These are phyloP conservation scores for Globisporangium paddicum DNA, from an alignment of 352 stramenopile species.

Conservation along the genomic window DNA sequence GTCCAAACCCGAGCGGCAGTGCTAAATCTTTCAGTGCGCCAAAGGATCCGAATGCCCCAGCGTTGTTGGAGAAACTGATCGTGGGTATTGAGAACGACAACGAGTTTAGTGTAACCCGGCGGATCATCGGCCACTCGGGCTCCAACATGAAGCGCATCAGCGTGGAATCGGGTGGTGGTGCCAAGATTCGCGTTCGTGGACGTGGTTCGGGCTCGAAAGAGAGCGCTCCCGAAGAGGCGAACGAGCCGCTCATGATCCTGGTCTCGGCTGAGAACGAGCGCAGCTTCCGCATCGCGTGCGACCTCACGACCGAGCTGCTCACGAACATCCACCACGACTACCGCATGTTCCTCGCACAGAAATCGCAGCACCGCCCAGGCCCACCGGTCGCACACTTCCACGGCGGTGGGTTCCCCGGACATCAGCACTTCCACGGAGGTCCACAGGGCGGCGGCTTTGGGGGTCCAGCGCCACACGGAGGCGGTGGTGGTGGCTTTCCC, in stretches of 20 bases:
- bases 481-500: slow-evolving; percentile 3
- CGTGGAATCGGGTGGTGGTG: slow-evolving; percentile 67
- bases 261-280: slow-evolving; percentile 84
- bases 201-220: slow-evolving; percentile 79
- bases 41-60: slow-evolving; percentile 19
- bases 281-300: slow-evolving; percentile 75
- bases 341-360: slow-evolving; percentile 52
- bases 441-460: background rate
- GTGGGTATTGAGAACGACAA: slow-evolving; percentile 85
- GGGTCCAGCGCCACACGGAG: slow-evolving; percentile 13
- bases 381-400: slow-evolving; percentile 11
- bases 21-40: background rate
- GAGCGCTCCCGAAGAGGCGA: slow-evolving; percentile 53
- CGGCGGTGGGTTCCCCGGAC: slow-evolving; percentile 8
- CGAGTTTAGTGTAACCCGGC: slow-evolving; percentile 80
- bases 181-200: slow-evolving; percentile 83
- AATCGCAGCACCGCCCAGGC: slow-evolving; percentile 13
- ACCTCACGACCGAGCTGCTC: slow-evolving; percentile 62
- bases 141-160: slow-evolving; percentile 89
- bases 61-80: slow-evolving; percentile 67
- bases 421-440: slow-evolving; percentile 10
- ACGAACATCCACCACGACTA: slow-evolving; percentile 73
- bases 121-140: slow-evolving; percentile 75
- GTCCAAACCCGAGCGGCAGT: background rate
- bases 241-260: slow-evolving; percentile 79